phyloP scores from a whole-genome alignment of 2,329 filamentous ascomycete species.

The Alternaria novae-zelandiae region DNA sequence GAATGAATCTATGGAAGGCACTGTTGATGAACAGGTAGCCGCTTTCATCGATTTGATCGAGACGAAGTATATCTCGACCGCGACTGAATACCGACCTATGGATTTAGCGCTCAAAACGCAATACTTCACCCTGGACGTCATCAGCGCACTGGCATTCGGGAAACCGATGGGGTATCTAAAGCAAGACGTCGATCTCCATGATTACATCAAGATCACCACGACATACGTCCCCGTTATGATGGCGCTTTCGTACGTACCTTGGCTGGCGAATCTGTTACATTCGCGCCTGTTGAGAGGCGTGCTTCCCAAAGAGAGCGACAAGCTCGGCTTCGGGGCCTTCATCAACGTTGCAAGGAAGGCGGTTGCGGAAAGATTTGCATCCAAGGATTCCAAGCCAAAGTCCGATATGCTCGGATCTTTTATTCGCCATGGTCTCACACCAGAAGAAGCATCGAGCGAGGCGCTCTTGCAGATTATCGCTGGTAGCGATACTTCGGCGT shows the following conservation, averaged over 20 bases:
- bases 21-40: constrained; percentile 55
- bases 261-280: constrained; percentile 21
- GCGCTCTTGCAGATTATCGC: constrained; percentile 57
- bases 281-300: constrained; percentile 21
- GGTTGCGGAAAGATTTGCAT: constrained; percentile 56
- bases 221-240: constrained; percentile 32
- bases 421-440: constrained; percentile 52
- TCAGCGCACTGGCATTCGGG: constrained; percentile 60
- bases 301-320: constrained; percentile 50
- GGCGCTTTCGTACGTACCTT: constrained; percentile 18
- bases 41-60: constrained; percentile 56
- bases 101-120: constrained; percentile 57
- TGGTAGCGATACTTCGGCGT: constrained; percentile 64
- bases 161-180: constrained; percentile 58
- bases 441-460: constrained; percentile 52
- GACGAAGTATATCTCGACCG: constrained; percentile 48
- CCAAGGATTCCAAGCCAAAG: constrained; percentile 45
- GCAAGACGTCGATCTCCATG: constrained; percentile 55
- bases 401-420: constrained; percentile 61
- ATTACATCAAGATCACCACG: constrained; percentile 53
- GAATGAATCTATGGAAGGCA: constrained; percentile 57
- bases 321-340: constrained; percentile 47
- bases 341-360: constrained; percentile 55
- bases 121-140: constrained; percentile 62
- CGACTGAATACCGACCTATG: constrained; percentile 39